Evolutionary conservation across 805 yeast genomes (phyloP), one percentile per base, ranked within the genome.

Genomic region (Yueomyces sp.): DNA sequence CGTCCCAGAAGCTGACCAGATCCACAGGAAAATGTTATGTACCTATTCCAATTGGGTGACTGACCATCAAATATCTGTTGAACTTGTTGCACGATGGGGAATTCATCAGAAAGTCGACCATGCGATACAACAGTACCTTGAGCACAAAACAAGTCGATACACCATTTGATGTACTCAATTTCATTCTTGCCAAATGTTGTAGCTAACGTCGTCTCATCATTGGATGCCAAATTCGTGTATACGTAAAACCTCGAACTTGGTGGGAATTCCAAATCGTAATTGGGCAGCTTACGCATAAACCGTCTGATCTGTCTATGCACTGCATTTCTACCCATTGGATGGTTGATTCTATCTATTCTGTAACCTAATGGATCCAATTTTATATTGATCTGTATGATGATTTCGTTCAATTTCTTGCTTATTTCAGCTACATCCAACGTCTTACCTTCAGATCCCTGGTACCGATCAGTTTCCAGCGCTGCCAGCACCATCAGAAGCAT

Each of bases 131-230:
- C 7, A 19, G 37, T 7, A 27, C 39, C 26, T 7, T 36, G 33
- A 8, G 28, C 30, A 19, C 45, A 39, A 31, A 55, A 49, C 30
- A 47, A 44, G 26, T 51, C 52, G n/a, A 60, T 43, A 27, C 53
- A 43, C 54, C 55, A 56, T 42, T 59, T 57, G 38, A 59, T 48
- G 42, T 53, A 60, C 26, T 50, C 53, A 6, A 59, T 49, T 42
- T 60, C 65, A 26, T 47, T 51, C 5, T 47, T 45, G 7, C 48
- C 47, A 45, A 56, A 55, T 32, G 48, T 41, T 0, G 65, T 59
- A 4, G 63, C 62, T n/a, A 56, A 32, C 44, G 52, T 51, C 3
- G 59, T 51, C 37, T 57, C 60, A 2, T 49, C 53, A 19, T 48
- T 52, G 11, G 55, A 50, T 30, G 42, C 48, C 8, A 44, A 29